Conservation (phyloP, 106 monocot species). For the Vanilla planifolia region DNA sequence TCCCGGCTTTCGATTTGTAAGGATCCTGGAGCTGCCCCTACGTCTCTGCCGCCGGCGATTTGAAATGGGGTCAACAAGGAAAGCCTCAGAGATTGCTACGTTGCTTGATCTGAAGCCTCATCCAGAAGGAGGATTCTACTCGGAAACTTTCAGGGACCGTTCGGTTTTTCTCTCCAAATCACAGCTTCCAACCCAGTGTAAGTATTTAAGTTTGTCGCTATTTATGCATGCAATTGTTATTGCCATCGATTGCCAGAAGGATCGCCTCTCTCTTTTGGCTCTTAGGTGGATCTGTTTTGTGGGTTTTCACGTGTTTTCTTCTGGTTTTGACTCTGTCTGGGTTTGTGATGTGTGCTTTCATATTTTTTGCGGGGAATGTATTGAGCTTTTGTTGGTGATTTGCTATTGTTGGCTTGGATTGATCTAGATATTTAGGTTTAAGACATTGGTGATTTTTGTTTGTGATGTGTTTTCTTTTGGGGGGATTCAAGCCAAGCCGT, state of each 20-base stretch:
- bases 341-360: too few species aligned
- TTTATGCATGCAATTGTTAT: neutral
- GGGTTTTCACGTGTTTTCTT: neutral
- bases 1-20: too few species aligned
- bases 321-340: neutral
- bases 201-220: conserved; percentile 1
- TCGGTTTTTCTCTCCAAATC: conserved; percentile 61
- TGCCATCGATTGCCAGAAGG: neutral
- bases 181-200: conserved; percentile 84
- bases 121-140: conserved; percentile 79
- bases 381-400: too few species aligned
- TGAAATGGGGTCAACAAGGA: conserved; percentile 29
- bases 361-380: too few species aligned
- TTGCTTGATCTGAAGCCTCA: conserved; percentile 80
- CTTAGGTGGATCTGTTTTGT: neutral
- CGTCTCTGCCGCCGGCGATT: neutral
- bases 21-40: too few species aligned
- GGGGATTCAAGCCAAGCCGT: too few species aligned
- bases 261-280: neutral
- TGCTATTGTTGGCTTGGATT: too few species aligned
- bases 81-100: conserved; percentile 49
- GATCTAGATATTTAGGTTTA: too few species aligned
- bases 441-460: too few species aligned
- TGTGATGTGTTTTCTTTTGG: too few species aligned
- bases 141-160: conserved; percentile 74